Percentiles rank a stretch among this genome's conserved stretches.
These are phyloP conservation scores for Nicotiana paniculata DNA, from an alignment of 257 asterid genomes.

Conservation along the genomic window DNA sequence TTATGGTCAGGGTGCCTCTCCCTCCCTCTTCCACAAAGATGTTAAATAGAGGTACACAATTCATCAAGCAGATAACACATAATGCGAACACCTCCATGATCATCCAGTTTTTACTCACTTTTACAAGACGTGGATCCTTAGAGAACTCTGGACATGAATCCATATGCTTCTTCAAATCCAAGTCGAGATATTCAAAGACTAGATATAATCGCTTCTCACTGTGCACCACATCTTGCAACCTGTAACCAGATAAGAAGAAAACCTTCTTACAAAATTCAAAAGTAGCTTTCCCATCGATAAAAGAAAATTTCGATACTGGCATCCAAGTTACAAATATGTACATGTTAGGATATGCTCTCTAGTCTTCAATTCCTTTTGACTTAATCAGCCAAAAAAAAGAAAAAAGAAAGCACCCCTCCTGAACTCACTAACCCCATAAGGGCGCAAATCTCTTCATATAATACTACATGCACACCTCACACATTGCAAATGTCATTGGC, in stretches of 20 bases:
- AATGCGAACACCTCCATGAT: not conserved
- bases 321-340: not conserved
- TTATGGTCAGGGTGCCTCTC: not conserved
- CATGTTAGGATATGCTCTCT: not conserved
- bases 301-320: not conserved
- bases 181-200: constrained; percentile 93
- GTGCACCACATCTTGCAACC: constrained; percentile 98
- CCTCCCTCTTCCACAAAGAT: not conserved
- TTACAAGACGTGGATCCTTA: constrained; percentile 63
- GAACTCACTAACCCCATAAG: not conserved
- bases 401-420: not conserved
- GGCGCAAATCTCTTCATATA: not conserved
- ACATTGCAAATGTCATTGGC: no score
- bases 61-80: not conserved
- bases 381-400: not conserved
- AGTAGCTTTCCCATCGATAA: not conserved
- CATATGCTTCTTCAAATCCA: constrained; percentile 98
- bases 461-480: no score
- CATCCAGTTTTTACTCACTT: constrained; percentile 50
- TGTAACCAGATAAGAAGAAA: constrained; percentile 20
- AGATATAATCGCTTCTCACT: constrained; percentile 85
- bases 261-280: not conserved
- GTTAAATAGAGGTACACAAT: not conserved
- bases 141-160: constrained; percentile 91
- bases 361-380: not conserved